Percentiles rank a stretch among this genome's conserved stretches.
These are phyloP conservation scores for Rubia yunnanensis DNA, from an alignment of 257 asterid species.

Conservation along the genomic window DNA sequence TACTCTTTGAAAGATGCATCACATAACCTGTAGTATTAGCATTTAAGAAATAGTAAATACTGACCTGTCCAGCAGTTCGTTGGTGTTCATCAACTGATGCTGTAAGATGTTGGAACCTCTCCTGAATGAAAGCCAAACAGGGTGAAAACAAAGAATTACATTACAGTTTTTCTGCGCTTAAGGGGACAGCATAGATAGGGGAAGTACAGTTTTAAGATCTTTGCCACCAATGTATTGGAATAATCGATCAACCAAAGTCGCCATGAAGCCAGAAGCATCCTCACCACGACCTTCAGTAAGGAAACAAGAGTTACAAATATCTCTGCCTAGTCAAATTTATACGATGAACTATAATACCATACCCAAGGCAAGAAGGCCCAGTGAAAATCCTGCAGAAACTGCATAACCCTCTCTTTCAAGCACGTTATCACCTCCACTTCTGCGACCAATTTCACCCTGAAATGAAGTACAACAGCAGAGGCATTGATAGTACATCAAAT, in stretches of 20 bases:
- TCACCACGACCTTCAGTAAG: conserved; percentile 71
- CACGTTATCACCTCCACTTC: conserved; percentile 99
- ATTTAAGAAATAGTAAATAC: conserved; percentile 6
- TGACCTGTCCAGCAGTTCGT: conserved; percentile 74
- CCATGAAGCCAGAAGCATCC: conserved; percentile 77
- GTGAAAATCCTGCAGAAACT: conserved; percentile 88
- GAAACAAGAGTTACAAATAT: conserved; percentile 13
- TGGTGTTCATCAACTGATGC: conserved; percentile 55
- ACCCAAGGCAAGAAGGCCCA: conserved; percentile 96
- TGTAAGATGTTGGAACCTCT: conserved; percentile 30
- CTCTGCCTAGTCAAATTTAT: conserved; percentile 13
- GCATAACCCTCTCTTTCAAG: conserved; percentile 99
- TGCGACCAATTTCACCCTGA: conserved; percentile 95
- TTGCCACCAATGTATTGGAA: conserved; percentile 82
- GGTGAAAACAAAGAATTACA: conserved; percentile 19
- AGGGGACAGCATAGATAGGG: conserved; percentile 11
- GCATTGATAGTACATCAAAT: neutral
- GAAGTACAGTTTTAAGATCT: conserved; percentile 51
- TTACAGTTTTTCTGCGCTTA: neutral
- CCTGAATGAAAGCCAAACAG: conserved; percentile 37
- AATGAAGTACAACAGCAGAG: conserved; percentile 5
- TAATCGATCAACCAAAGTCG: conserved; percentile 64
- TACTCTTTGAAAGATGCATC: neutral
- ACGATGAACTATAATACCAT: conserved; percentile 19
- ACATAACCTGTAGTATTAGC: neutral